Percentiles rank a stretch among this genome's conserved stretches.
Conservation (phyloP, 2,329 filamentous ascomycete species). For the Bertia moriformis region DNA sequence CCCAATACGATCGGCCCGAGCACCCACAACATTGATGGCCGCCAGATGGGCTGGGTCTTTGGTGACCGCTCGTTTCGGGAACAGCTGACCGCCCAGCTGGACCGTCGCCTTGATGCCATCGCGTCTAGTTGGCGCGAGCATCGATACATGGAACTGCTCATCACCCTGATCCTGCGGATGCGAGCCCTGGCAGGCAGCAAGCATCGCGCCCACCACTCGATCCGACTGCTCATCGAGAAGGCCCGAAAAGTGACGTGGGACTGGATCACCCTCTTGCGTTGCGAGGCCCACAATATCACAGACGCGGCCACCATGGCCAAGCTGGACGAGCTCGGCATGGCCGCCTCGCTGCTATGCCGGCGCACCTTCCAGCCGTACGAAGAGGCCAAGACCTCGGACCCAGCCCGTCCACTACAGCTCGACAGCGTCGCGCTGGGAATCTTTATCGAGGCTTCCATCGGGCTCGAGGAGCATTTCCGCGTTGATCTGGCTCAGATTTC, state of each 20-base stretch:
- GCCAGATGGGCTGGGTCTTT: slow-evolving; percentile 24
- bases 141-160: slow-evolving; percentile 29
- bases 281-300: slow-evolving; percentile 16
- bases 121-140: slow-evolving; percentile 31
- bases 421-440: slow-evolving; percentile 6
- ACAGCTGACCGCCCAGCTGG: slow-evolving; percentile 22
- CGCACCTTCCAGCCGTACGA: too few species aligned
- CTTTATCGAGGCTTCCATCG: slow-evolving; percentile 23
- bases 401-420: background rate
- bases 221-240: slow-evolving; percentile 16
- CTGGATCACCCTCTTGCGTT: slow-evolving; percentile 24
- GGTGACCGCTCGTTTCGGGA: slow-evolving; percentile 22
- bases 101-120: slow-evolving; percentile 17
- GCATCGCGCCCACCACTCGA: slow-evolving; percentile 4
- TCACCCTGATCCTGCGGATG: slow-evolving; percentile 23
- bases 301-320: slow-evolving; percentile 15
- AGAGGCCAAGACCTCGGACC: slow-evolving; percentile 1
- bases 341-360: slow-evolving; percentile 29
- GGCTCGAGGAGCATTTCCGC: slow-evolving; percentile 23
- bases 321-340: slow-evolving; percentile 20
- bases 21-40: slow-evolving; percentile 9
- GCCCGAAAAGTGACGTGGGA: slow-evolving; percentile 18
- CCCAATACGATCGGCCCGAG: too few species aligned
- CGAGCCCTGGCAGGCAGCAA: slow-evolving; percentile 6
- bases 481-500: slow-evolving; percentile 13